Conservation (phyloP, 208 protist genomes). For the Crithidia thermophila region DNA sequence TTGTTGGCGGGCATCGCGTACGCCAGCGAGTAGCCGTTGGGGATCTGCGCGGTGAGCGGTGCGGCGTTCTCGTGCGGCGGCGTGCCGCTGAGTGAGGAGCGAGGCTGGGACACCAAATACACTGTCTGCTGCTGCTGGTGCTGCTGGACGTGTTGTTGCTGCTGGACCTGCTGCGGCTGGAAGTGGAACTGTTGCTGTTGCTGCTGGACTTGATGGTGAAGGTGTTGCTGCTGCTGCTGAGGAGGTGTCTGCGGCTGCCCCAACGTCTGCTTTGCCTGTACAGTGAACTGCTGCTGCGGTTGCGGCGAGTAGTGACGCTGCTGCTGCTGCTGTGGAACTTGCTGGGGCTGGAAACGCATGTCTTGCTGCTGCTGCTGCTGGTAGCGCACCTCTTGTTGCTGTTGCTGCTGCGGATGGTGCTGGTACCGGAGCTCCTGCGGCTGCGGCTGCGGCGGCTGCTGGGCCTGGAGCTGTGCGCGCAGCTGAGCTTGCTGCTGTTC, state of each 20-base stretch:
- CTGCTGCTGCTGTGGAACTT: not conserved
- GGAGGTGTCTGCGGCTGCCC: too few relatives aligned
- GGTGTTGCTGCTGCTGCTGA: not conserved
- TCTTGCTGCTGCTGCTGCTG: not conserved
- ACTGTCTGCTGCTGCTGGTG: conserved; percentile 23
- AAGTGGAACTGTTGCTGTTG: conserved; percentile 5
- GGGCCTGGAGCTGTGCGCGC: conserved; percentile 1
- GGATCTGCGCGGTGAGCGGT: not conserved
- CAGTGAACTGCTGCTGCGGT: not conserved
- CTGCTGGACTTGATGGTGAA: not conserved
- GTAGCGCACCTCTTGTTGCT: not conserved
- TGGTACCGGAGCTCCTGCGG: not conserved
- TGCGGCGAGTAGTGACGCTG: not conserved
- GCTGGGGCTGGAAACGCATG: too few relatives aligned
- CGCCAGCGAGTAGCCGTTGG: conserved; percentile 20
- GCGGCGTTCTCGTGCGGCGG: conserved; percentile 9
- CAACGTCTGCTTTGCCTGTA: too few relatives aligned
- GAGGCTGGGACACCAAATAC: conserved; percentile 9
- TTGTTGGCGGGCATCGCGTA: conserved; percentile 18
- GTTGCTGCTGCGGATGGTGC: not conserved
- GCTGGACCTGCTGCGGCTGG: not conserved
- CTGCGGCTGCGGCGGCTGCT: not conserved
- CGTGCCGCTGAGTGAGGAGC: not conserved
- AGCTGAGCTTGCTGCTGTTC: conserved; percentile 1
- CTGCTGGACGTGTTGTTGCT: conserved; percentile 2